A percentile compares a stretch with the other conserved stretches of the same genome.
Evolutionary conservation across 176 grass and related monocot species (phyloP).

Genomic region (Oryza longistaminata): DNA sequence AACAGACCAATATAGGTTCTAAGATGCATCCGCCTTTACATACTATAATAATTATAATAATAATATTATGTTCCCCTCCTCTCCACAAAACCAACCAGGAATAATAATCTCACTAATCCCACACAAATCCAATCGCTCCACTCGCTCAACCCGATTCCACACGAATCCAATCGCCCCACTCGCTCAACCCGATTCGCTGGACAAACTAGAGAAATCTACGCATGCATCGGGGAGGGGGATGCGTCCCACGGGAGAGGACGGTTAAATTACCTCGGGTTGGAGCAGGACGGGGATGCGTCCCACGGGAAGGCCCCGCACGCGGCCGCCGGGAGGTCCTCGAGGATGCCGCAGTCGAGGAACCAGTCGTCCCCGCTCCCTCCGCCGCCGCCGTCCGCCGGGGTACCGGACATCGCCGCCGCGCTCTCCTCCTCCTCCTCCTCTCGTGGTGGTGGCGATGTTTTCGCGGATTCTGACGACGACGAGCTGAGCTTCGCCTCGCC

Average conservation of each 20-base stretch:
- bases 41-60: too few relatives aligned
- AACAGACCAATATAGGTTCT: not conserved
- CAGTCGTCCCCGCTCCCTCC: slow-evolving; percentile 36
- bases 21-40: not conserved
- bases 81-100: too few relatives aligned
- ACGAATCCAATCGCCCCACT: too few relatives aligned
- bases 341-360: slow-evolving; percentile 61
- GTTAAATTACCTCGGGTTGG: slow-evolving; percentile 45
- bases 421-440: not conserved
- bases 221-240: slow-evolving; percentile 35
- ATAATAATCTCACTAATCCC: too few relatives aligned
- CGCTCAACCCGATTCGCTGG: not conserved
- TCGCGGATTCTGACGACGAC: not conserved
- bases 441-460: slow-evolving; percentile 1
- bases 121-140: too few relatives aligned
- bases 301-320: slow-evolving; percentile 53
- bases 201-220: not conserved
- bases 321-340: slow-evolving; percentile 51
- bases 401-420: slow-evolving; percentile 45
- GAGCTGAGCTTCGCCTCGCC: too few relatives aligned
- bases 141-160: not conserved
- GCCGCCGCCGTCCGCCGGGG: slow-evolving; percentile 21
- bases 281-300: slow-evolving; percentile 45
- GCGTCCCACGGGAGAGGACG: slow-evolving; percentile 43
- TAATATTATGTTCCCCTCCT: too few relatives aligned